Percentiles rank a stretch among this genome's conserved stretches.
Conservation (phyloP, 106 monocot genomes). For the Dendrobium nobile region DNA sequence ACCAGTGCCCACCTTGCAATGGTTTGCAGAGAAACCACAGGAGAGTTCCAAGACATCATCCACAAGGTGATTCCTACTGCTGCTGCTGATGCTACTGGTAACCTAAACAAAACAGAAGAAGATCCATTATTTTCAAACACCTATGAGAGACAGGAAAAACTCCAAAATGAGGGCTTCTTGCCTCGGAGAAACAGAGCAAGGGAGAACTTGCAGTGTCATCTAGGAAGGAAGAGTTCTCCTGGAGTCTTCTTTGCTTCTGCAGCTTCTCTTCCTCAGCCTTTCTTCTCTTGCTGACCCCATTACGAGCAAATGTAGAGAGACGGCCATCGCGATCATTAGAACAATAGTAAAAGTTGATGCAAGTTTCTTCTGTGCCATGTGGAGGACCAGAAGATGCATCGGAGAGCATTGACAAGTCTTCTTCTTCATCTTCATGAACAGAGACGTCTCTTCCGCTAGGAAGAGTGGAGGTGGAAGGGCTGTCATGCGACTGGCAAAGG, state of each 20-base stretch:
- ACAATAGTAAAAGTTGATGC: constrained; percentile 6
- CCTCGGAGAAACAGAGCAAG: constrained; percentile 41
- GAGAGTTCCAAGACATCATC: constrained; percentile 52
- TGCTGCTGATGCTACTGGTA: not conserved
- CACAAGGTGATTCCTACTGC: constrained; percentile 12
- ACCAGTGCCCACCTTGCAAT: constrained; percentile 48
- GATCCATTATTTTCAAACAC: not conserved
- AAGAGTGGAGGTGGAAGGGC: not conserved
- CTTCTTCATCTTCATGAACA: constrained; percentile 60
- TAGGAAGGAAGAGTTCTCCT: constrained; percentile 19
- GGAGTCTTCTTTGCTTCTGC: constrained; percentile 1
- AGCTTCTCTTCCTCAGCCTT: constrained; percentile 18
- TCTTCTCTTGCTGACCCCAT: constrained; percentile 31
- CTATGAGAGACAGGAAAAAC: not conserved
- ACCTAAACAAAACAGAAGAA: constrained; percentile 1
- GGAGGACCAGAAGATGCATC: constrained; percentile 98
- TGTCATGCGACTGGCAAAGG: constrained; percentile 25
- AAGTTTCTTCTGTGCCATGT: constrained; percentile 27
- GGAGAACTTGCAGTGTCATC: constrained; percentile 85
- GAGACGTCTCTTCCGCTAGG: not conserved
- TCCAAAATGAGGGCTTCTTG: not conserved
- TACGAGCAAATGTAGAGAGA: not conserved
- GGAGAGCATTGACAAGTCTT: constrained; percentile 72
- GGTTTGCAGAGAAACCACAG: constrained; percentile 73
- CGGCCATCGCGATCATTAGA: constrained; percentile 2